Conservation (phyloP, 345 rosid species). For the Sonneratia caseolaris region DNA sequence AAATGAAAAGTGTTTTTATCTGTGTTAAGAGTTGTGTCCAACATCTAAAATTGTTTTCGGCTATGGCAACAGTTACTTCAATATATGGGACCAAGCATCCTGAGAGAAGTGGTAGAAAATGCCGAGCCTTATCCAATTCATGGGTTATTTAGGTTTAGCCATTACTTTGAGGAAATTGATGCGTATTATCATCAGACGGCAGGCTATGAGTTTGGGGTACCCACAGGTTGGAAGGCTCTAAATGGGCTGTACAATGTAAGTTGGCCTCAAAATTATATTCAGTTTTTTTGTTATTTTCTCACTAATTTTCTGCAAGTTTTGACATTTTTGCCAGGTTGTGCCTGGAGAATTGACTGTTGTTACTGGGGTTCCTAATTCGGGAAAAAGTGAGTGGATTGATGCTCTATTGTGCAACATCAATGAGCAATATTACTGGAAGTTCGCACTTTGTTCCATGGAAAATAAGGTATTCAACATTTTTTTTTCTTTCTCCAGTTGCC, state of each 20-base stretch:
- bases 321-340: conserved; percentile 49
- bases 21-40: not conserved
- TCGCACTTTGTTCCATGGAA: conserved; percentile 97
- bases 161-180: conserved; percentile 76
- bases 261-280: not conserved
- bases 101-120: conserved; percentile 53
- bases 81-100: conserved; percentile 60
- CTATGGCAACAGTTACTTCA: conserved; percentile 57
- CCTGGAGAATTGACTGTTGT: conserved; percentile 94
- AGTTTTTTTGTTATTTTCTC: not conserved
- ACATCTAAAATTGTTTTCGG: not conserved
- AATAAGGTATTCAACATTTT: conserved; percentile 44
- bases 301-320: not conserved
- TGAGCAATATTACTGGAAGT: conserved; percentile 68
- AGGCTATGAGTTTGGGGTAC: conserved; percentile 61
- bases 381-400: conserved; percentile 99
- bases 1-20: not conserved
- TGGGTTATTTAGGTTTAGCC: conserved; percentile 64
- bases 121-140: conserved; percentile 90
- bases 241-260: conserved; percentile 73
- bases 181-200: conserved; percentile 57
- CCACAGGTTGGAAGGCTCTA: conserved; percentile 78
- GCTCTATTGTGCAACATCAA: conserved; percentile 81
- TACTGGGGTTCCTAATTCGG: conserved; percentile 94
- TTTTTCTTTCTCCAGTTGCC: not conserved